Conservation (phyloP, 345 rosid species). For the Citrus trifoliata region DNA sequence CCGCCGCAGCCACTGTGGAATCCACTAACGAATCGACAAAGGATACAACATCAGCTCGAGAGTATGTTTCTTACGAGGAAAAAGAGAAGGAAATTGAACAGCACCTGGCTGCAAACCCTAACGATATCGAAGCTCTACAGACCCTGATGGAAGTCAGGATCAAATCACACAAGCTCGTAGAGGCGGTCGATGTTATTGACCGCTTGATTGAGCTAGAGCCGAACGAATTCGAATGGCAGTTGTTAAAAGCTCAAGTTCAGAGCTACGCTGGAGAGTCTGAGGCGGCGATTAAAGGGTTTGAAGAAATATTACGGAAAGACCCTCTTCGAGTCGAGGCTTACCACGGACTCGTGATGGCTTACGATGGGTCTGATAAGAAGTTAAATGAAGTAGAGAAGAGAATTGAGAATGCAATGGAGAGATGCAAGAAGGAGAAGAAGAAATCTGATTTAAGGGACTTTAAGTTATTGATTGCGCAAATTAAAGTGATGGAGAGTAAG, state of each 20-base stretch:
- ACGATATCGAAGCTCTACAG: slow-evolving; percentile 48
- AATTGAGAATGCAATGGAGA: slow-evolving; percentile 63
- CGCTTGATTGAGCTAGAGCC: slow-evolving; percentile 76
- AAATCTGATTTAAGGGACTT: slow-evolving; percentile 66
- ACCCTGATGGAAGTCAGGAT: slow-evolving; percentile 69
- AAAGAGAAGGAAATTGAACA: slow-evolving; percentile 53
- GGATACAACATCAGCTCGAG: slow-evolving; percentile 12
- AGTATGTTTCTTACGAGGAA: slow-evolving; percentile 31
- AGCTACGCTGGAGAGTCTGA: slow-evolving; percentile 61
- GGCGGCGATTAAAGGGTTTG: slow-evolving; percentile 51
- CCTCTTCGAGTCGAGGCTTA: slow-evolving; percentile 84
- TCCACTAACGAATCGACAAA: slow-evolving; percentile 10
- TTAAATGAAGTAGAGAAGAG: slow-evolving; percentile 49
- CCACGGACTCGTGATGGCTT: slow-evolving; percentile 76
- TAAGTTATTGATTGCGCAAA: slow-evolving; percentile 74
- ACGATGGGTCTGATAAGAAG: slow-evolving; percentile 49
- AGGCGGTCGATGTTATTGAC: slow-evolving; percentile 56
- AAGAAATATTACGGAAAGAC: slow-evolving; percentile 61
- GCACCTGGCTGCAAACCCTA: slow-evolving; percentile 35
- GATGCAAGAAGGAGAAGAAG: slow-evolving; percentile 70
- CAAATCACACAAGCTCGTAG: slow-evolving; percentile 53
- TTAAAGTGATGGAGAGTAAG: slow-evolving; percentile 64
- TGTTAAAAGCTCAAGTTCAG: slow-evolving; percentile 63
- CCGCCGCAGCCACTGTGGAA: slow-evolving; percentile 31
- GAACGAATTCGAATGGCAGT: slow-evolving; percentile 67